Evolutionary conservation across 164 flowering plant genomes (phyloP).

Genomic region (Warburgia ugandensis): DNA sequence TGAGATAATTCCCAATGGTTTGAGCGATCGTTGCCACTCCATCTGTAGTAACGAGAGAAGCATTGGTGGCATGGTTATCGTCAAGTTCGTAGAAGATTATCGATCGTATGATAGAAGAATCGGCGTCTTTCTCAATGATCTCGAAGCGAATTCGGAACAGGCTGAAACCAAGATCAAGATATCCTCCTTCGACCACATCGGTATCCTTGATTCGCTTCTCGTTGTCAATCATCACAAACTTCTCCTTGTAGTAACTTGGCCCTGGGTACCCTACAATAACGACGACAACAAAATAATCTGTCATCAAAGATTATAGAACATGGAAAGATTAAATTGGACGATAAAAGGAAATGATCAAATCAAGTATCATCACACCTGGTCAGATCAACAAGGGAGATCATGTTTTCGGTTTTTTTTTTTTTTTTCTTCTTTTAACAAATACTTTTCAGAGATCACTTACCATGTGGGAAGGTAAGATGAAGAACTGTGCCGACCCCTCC

Average conservation of each 20-base stretch:
- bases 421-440: too few species aligned
- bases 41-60: slow-evolving; percentile 10
- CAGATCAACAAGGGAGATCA: too few species aligned
- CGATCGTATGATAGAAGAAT: slow-evolving; percentile 18
- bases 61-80: slow-evolving; percentile 20
- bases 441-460: neutral
- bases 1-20: slow-evolving; percentile 3
- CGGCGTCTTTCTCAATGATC: slow-evolving; percentile 19
- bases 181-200: slow-evolving; percentile 25
- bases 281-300: too few species aligned
- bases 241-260: slow-evolving; percentile 16
- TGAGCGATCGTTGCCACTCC: slow-evolving; percentile 17
- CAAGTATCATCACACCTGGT: too few species aligned
- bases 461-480: slow-evolving; percentile 1
- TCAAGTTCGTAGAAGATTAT: slow-evolving; percentile 26
- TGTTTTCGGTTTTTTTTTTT: too few species aligned
- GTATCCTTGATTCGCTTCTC: slow-evolving; percentile 17
- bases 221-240: slow-evolving; percentile 24
- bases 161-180: slow-evolving; percentile 19
- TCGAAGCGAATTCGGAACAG: slow-evolving; percentile 15
- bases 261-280: neutral
- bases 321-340: too few species aligned
- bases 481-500: slow-evolving; percentile 17
- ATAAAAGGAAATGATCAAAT: too few species aligned
- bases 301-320: too few species aligned